Percentiles rank a stretch among this genome's conserved stretches.
Evolutionary conservation across 768 basidiomycete genomes (phyloP).

Genomic region (Inosperma sp.): DNA sequence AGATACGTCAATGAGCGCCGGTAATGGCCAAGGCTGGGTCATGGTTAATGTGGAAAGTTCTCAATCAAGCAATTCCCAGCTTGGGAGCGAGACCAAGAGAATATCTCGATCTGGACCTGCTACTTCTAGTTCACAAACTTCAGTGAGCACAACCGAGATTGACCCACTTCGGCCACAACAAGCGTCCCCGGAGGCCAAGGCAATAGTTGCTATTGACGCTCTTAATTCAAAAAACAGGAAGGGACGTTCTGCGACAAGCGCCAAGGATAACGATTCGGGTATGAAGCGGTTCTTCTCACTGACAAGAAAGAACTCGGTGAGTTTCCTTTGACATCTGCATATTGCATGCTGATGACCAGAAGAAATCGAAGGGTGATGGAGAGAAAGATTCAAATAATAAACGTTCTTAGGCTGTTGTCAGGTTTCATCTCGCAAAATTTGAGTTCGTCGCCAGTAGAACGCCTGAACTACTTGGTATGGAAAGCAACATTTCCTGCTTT

Average conservation of each 20-base stretch:
- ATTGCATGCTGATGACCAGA: not conserved
- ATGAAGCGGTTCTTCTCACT: conserved; percentile 38
- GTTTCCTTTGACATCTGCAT: conserved; percentile 16
- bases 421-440: too few relatives aligned
- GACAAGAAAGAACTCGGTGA: conserved; percentile 35
- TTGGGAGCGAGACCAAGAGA: not conserved
- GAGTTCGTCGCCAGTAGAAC: conserved; percentile 33
- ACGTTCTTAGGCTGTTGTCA: too few relatives aligned
- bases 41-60: conserved; percentile 54
- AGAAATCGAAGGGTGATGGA: conserved; percentile 11
- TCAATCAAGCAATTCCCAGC: not conserved
- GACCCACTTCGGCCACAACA: conserved; percentile 10
- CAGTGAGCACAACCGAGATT: not conserved
- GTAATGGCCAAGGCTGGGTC: conserved; percentile 58
- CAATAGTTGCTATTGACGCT: conserved; percentile 58
- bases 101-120: too few relatives aligned
- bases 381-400: conserved; percentile 15
- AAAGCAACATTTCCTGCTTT: conserved; percentile 35
- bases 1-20: conserved; percentile 9
- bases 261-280: conserved; percentile 21
- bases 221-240: conserved; percentile 46
- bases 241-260: conserved; percentile 15
- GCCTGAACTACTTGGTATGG: conserved; percentile 35
- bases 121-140: not conserved
- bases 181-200: conserved; percentile 49